Conservation (phyloP, 306 rosid genomes). For the Quillaja saponaria region DNA sequence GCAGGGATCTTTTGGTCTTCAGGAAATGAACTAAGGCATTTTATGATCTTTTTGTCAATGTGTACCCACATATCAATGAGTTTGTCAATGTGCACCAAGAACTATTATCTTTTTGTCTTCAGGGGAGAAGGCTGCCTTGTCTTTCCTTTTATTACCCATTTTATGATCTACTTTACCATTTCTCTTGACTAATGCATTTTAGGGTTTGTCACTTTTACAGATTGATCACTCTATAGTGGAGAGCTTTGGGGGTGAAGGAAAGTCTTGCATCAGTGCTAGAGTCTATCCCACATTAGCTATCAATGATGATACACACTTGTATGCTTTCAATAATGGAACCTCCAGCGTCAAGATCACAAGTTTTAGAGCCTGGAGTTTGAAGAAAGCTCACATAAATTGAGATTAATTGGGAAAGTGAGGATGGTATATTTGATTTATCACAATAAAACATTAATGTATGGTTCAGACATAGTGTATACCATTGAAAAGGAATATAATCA, state of each 20-base stretch:
- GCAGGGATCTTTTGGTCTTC: slow-evolving; percentile 64
- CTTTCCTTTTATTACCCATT: neutral
- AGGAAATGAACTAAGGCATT: slow-evolving; percentile 68
- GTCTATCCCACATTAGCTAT: slow-evolving; percentile 84
- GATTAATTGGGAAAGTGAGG: no score
- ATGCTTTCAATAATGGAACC: slow-evolving; percentile 72
- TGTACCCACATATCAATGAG: no score
- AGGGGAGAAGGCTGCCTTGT: no score
- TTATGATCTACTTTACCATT: neutral
- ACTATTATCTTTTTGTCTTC: no score
- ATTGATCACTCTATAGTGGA: slow-evolving; percentile 79
- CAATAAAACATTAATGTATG: no score
- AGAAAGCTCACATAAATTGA: slow-evolving; percentile 50
- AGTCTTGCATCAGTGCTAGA: slow-evolving; percentile 67
- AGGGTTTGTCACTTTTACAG: slow-evolving; percentile 34
- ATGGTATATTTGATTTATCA: no score
- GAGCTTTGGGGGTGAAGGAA: slow-evolving; percentile 76
- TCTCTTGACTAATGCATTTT: slow-evolving; percentile 3
- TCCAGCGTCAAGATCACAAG: slow-evolving; percentile 50
- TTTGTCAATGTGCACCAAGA: no score
- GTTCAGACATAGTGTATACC: no score
- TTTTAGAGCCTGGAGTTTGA: slow-evolving; percentile 78
- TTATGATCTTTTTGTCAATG: no score
- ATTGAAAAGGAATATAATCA: no score
- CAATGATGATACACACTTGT: slow-evolving; percentile 44